Conservation (phyloP, 805 yeast genomes). For the Geotrichum ghanense region DNA sequence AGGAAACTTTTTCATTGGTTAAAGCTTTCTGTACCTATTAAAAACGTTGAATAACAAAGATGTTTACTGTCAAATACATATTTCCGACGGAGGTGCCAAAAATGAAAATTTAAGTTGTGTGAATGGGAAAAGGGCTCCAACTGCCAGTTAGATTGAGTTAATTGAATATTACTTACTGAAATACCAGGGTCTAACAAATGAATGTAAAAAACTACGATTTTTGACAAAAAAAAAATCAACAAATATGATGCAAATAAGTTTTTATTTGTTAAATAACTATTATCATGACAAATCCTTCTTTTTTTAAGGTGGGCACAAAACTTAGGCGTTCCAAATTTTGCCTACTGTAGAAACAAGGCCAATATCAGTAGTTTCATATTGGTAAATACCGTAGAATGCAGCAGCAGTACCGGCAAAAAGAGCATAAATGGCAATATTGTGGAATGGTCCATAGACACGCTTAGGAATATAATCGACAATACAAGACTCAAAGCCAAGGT, state of each 20-base stretch:
- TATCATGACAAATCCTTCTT: slow-evolving; percentile 2
- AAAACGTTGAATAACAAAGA: too few relatives aligned
- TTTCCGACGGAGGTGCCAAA: too few relatives aligned
- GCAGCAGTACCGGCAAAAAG: slow-evolving; percentile 62
- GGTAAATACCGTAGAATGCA: slow-evolving; percentile 69
- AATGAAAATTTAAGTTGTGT: too few relatives aligned
- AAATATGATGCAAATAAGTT: neutral
- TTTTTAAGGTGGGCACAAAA: neutral
- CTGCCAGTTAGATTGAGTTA: too few relatives aligned
- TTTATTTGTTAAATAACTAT: neutral
- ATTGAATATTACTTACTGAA: too few relatives aligned
- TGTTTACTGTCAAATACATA: too few relatives aligned
- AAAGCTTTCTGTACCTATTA: too few relatives aligned
- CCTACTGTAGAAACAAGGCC: slow-evolving; percentile 62
- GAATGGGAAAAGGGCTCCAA: too few relatives aligned
- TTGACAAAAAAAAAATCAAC: slow-evolving; percentile 6
- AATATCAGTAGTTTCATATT: slow-evolving; percentile 59
- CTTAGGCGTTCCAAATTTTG: slow-evolving; percentile 48
- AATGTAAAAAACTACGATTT: neutral
- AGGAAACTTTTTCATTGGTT: too few relatives aligned
- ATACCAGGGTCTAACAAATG: slow-evolving; percentile 3
- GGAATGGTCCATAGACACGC: slow-evolving; percentile 73
- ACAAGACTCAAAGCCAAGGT: slow-evolving; percentile 82
- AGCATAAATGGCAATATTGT: slow-evolving; percentile 54
- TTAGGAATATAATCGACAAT: slow-evolving; percentile 85